Base-by-base conservation (phyloP, 1,284 basidiomycete species). In the Somion occarium region DNA sequence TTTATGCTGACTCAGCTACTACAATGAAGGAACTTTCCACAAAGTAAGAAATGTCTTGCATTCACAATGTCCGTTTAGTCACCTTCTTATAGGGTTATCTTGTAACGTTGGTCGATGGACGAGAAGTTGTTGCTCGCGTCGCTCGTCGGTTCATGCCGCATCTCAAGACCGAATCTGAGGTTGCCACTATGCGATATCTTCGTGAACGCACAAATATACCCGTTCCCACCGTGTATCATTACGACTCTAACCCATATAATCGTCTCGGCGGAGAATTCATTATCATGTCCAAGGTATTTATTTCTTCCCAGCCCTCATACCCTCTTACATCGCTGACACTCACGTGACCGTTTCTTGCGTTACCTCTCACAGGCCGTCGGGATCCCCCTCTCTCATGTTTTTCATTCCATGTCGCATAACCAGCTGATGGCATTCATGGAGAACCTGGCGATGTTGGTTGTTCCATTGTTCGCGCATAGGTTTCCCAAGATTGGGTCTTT, bases 101-200 rank as follows among this genome's bases (percentile, higher is more conserved):
- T 2, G 71, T 91, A 52, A 84, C 80, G 3, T 74, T 91, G n/a
- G 70, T 66, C 23, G 77, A 85, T 59, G 69, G 74, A 15, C 73
- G 74, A 48, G 75, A 85, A 52, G 64, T 91, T 23, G 81, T 91
- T 9, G 85, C 84, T 3, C 79, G 88, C 37, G 85, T 91, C 22
- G 88, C 88, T 2, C 82, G 88, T 46, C 79, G 85, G 12, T 90
- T 86, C 66, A 89, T 91, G 86, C 85, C 88, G 1, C 78, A 83
- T 27, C 73, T 88, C 56, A 91, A 91, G 72, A 89, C 85, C 3
- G 84, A 87, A 64, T 89, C 87, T 0, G 89, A 91, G 63, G 83
- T 90, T 15, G 88, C 88, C 2, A 91, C 88, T 0, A 82, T 91
- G 72, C 74, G 77, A 25, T 91, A 85, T 63, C 73, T 91, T 30